Base-by-base conservation (phyloP, 1,284 basidiomycete genomes). In the Pseudozyma tsukubaensis region DNA sequence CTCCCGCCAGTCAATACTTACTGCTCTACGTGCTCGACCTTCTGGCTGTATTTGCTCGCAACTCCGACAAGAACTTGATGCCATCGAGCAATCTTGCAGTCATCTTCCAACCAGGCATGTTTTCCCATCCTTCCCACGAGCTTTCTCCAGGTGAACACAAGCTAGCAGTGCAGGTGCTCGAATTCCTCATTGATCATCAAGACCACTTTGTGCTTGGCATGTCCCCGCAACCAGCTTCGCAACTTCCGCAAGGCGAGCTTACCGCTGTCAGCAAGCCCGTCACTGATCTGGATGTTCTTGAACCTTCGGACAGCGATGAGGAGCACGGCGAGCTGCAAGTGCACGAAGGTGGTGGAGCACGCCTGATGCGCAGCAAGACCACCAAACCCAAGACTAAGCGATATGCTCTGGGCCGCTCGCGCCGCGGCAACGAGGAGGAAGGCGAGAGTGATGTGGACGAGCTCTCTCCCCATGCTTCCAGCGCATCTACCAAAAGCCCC, bases 1-100 rank as follows among this genome's bases (percentile, higher is more conserved):
- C 94, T 0, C 90, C 90, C 16, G 89, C 92, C 36, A 96, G 97
- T 77, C 94, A 96, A 83, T 97, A 95, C 84, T 90, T 99, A 21
- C 88, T 99, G 32, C 90, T 98, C 59, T 99, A 99, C 85, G 93
- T 99, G 36, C 89, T 99, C 67, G 96, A 99, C 85, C 89, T 99
- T 21, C 88, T 99, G 50, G 94, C 94, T 50, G 94, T 99, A 9
- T 97, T 99, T 86, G 92, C 94, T 2, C 89, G 92, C 62, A 94
- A 94, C 84, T 89, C 91, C 29, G 92, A 94, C 77, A 92, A 92
- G 86, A 99, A 98, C 84, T 87, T 95, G 49, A 99, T 99, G 96
- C 95, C 92, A 1, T 92, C 95, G 14, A 89, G 92, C 66, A 99
- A 84, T 40, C 72, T 84, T 7, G 83, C 83, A 29, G 79, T 84